Conservation (phyloP, 495 filamentous ascomycete species). For the Neurospora sp. region DNA sequence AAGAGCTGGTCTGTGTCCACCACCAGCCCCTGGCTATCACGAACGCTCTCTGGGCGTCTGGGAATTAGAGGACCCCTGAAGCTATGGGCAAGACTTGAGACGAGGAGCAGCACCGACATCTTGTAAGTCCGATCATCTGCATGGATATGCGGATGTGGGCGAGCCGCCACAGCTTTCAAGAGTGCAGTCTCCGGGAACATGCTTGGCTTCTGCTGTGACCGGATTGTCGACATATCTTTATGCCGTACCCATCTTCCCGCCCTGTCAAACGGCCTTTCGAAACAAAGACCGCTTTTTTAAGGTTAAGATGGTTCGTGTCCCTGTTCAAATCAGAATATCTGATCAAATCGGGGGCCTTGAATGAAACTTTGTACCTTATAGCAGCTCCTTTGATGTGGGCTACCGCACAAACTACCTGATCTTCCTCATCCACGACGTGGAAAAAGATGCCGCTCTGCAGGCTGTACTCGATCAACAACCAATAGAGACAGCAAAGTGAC, state of each 20-base stretch:
- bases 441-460: neutral
- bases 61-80: slow-evolving; percentile 19
- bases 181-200: slow-evolving; percentile 24
- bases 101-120: slow-evolving; percentile 30
- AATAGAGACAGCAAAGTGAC: neutral
- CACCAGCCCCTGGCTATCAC: slow-evolving; percentile 13
- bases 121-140: slow-evolving; percentile 17
- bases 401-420: slow-evolving; percentile 9
- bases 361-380: slow-evolving; percentile 8
- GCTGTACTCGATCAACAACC: neutral
- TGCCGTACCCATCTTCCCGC: slow-evolving; percentile 30
- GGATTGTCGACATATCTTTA: slow-evolving; percentile 40
- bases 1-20: slow-evolving; percentile 17
- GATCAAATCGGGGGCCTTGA: slow-evolving; percentile 3
- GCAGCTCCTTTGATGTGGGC: slow-evolving; percentile 16
- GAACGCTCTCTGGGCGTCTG: slow-evolving; percentile 21
- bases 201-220: slow-evolving; percentile 36
- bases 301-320: slow-evolving; percentile 11
- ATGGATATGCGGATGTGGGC: slow-evolving; percentile 15
- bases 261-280: slow-evolving; percentile 18
- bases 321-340: slow-evolving; percentile 17
- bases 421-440: slow-evolving; percentile 1
- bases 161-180: slow-evolving; percentile 22
- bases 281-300: slow-evolving; percentile 11
- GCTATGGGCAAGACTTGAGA: slow-evolving; percentile 35